Evolutionary conservation across 2,329 filamentous ascomycete species (phyloP), one percentile per base, ranked within the genome.

Genomic region (Calonectria montana): DNA sequence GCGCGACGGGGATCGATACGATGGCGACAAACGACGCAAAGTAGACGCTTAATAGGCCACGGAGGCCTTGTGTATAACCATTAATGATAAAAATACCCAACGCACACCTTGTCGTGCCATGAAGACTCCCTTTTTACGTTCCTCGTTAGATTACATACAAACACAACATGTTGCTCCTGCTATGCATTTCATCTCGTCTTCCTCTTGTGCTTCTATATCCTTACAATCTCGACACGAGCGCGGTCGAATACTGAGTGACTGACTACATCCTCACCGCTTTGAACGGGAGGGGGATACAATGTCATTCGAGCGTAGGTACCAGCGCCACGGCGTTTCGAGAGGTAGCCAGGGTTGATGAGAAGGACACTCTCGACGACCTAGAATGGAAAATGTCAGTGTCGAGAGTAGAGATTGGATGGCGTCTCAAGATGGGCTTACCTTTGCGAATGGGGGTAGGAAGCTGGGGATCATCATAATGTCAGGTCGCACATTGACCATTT

Each of bases 361-460:
- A 98, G 84, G 0, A 98, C 95, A 76, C 93, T 94, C 80, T 98
- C 94, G 13, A 98, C 92, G 48, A 98, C 95, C 95, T 98, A 41
- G 4, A 41, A 21, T n/a, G 9, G 31, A 21, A 41, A 27, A 65
- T 53, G 13, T 18, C 7, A 39, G 31, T 25, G 43, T 29, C 12
- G 9, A 16, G 16, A 29, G 8, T 1, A 59, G 47, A 39, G 55
- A 16, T n/a, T n/a, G 18, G 18, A 25, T 12, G 12, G 3, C 8
- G n/a, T 23, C 4, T 29, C 16, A 53, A 27, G 27, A n/a, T 63
- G n/a, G 41, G 74, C 88, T 76, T 87, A 97, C 96, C 90, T 94
- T 97, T 45, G 94, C 94, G 87, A 97, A 98, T 3, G 95, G 93
- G 27, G 94, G 94, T 76, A 98, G 83, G 57, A 93, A 89, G 79